Percentiles rank a stretch among this genome's conserved stretches.
phyloP scores from a whole-genome alignment of 305 asterid genomes.

The Fraxinus xanthoxyloides region DNA sequence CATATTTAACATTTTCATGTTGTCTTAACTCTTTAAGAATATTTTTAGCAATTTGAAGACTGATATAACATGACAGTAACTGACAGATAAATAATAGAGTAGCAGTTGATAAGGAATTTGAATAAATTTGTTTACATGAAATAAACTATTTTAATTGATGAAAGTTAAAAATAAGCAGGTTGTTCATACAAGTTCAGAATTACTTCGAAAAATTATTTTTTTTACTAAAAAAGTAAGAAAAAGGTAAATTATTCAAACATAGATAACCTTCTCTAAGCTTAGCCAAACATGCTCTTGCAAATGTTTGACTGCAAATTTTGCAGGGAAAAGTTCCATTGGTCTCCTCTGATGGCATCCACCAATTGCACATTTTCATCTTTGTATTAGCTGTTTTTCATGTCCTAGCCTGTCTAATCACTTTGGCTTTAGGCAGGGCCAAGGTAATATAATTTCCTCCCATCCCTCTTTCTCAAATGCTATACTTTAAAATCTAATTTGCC shows the following conservation, averaged over 20 bases:
- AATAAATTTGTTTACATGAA: not conserved
- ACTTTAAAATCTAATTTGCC: not conserved
- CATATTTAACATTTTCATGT: not conserved
- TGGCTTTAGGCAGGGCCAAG: constrained; percentile 48
- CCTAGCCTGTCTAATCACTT: constrained; percentile 39
- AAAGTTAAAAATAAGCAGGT: not conserved
- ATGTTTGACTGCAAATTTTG: not conserved
- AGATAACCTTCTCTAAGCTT: not conserved
- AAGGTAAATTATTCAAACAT: not conserved
- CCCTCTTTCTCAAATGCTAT: not conserved
- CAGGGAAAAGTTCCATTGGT: constrained; percentile 51
- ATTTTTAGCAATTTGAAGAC: not conserved
- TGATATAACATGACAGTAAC: not conserved
- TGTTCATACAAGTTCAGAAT: not conserved
- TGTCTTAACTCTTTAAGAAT: not conserved
- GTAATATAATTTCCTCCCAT: constrained; percentile 18
- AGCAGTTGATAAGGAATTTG: not conserved
- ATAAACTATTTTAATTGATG: not conserved
- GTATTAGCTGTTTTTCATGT: constrained; percentile 53
- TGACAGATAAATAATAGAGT: not conserved
- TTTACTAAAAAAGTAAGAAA: not conserved
- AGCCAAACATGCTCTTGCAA: not conserved
- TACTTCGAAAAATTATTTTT: not conserved
- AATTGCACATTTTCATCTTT: constrained; percentile 58
- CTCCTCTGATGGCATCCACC: constrained; percentile 50